phyloP scores from a whole-genome alignment of 2,329 filamentous ascomycete genomes.

The Parastagonospora nodorum region DNA sequence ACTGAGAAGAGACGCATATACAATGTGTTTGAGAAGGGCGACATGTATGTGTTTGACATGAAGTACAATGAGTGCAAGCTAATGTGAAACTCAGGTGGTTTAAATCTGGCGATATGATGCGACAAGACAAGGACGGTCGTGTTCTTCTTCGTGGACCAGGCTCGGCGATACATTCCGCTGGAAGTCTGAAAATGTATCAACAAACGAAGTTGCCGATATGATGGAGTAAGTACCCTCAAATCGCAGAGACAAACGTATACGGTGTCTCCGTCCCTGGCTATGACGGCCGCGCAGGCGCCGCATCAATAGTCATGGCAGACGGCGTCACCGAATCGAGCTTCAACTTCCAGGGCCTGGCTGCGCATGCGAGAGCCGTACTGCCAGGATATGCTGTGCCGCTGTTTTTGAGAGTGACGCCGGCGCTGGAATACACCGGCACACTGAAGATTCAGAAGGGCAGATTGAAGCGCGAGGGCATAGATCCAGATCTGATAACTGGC shows the following conservation, averaged over 20 bases:
- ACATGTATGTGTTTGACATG: constrained; percentile 34
- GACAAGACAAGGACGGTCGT: constrained; percentile 40
- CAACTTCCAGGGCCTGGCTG: constrained; percentile 44
- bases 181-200: constrained; percentile 55
- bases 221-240: constrained; percentile 47
- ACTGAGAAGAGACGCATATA: constrained; percentile 36
- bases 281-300: constrained; percentile 53
- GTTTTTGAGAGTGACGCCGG: constrained; percentile 48
- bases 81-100: constrained; percentile 35
- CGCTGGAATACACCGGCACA: constrained; percentile 53
- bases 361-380: constrained; percentile 46
- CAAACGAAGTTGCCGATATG: constrained; percentile 52
- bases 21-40: constrained; percentile 46
- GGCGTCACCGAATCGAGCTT: constrained; percentile 36
- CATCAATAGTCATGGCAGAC: constrained; percentile 46
- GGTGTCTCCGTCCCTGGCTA: constrained; percentile 51
- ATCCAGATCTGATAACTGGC: constrained; percentile 46
- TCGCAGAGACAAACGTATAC: constrained; percentile 53
- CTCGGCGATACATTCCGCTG: constrained; percentile 49
- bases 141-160: constrained; percentile 47
- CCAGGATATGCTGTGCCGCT: constrained; percentile 54
- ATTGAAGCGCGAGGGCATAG: constrained; percentile 51
- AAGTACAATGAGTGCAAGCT: background rate
- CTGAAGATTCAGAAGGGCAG: constrained; percentile 53
- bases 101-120: constrained; percentile 47